A percentile compares a stretch with the other conserved stretches of the same genome.
phyloP scores from a whole-genome alignment of 2,329 filamentous ascomycete species.

The Penicillium nordicum region DNA sequence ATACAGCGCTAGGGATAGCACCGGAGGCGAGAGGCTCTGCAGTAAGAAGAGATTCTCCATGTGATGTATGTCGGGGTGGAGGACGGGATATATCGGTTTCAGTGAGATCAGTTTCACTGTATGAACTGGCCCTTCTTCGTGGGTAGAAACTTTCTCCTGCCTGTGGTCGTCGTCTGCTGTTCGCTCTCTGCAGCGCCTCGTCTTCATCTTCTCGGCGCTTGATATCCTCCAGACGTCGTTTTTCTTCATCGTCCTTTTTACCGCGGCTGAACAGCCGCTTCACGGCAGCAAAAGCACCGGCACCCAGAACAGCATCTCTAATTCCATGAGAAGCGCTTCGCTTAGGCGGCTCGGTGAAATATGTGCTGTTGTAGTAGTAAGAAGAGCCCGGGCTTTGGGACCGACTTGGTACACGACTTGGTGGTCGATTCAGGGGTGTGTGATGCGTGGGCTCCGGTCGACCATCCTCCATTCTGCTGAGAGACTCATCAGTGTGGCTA shows the following conservation, averaged over 20 bases:
- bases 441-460: constrained; percentile 44
- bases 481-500: constrained; percentile 40
- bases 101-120: constrained; percentile 38
- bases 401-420: constrained; percentile 33
- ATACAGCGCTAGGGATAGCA: constrained; percentile 28
- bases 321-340: constrained; percentile 47
- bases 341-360: constrained; percentile 44
- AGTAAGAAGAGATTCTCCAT: constrained; percentile 35
- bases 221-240: constrained; percentile 57
- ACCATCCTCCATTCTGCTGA: constrained; percentile 52
- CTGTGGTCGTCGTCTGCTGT: constrained; percentile 58
- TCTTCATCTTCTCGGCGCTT: constrained; percentile 51
- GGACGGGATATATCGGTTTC: constrained; percentile 33
- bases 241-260: constrained; percentile 52
- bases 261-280: constrained; percentile 61
- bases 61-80: constrained; percentile 25
- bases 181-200: constrained; percentile 51
- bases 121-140: constrained; percentile 31
- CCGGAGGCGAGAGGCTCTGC: constrained; percentile 31
- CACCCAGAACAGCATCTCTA: constrained; percentile 61
- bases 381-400: constrained; percentile 36
- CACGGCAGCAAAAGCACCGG: constrained; percentile 62
- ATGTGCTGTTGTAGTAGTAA: constrained; percentile 41
- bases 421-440: constrained; percentile 33
- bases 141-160: constrained; percentile 61